phyloP scores from a whole-genome alignment of 805 yeast species.

The Candida oleophila region DNA sequence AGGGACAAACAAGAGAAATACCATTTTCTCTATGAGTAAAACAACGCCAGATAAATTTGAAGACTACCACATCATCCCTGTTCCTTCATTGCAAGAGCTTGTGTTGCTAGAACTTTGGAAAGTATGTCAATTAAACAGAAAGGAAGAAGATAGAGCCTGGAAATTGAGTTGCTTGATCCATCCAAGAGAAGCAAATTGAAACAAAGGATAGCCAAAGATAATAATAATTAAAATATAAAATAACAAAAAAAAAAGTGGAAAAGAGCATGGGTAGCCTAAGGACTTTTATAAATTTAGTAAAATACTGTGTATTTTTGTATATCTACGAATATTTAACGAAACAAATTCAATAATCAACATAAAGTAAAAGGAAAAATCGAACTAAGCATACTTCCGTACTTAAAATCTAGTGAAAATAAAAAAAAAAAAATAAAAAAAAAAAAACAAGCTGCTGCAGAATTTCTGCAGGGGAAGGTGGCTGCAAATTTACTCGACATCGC shows the following conservation, averaged over 20 bases:
- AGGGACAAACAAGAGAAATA: conserved; percentile 17
- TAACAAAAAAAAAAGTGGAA: not conserved
- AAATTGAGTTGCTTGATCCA: conserved; percentile 63
- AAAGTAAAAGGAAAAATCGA: no score
- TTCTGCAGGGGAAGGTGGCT: no score
- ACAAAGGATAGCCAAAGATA: not conserved
- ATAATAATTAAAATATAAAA: not conserved
- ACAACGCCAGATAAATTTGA: conserved; percentile 19
- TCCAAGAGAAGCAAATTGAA: conserved; percentile 39
- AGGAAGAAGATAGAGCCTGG: conserved; percentile 72
- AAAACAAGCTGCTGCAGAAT: no score
- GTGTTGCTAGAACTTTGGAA: conserved; percentile 70
- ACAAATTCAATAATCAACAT: not conserved
- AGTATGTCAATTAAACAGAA: conserved; percentile 56
- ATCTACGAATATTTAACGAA: not conserved
- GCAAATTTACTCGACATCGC: conserved; percentile 11
- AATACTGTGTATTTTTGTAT: not conserved
- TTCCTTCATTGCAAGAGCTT: conserved; percentile 53
- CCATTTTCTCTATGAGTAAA: conserved; percentile 18
- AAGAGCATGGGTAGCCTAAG: not conserved
- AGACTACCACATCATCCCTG: conserved; percentile 40
- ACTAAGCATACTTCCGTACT: no score
- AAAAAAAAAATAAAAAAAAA: no score
- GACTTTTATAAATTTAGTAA: not conserved
- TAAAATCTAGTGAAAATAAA: no score